Conservation (phyloP, 2,329 filamentous ascomycete species). For the Fonsecaea nubica region DNA sequence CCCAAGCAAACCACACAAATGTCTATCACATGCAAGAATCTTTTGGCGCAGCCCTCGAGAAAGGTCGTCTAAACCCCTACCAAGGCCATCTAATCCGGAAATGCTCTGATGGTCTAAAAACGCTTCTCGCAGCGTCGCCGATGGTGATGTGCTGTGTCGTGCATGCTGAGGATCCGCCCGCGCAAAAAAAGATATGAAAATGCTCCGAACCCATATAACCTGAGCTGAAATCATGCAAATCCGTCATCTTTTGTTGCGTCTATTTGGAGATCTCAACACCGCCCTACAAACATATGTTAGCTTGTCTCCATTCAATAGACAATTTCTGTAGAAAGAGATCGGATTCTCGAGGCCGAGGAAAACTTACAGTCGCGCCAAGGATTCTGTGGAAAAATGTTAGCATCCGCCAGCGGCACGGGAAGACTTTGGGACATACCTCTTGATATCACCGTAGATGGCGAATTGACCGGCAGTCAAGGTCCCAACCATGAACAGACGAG, state of each 20-base stretch:
- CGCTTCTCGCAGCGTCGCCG: conserved; percentile 13
- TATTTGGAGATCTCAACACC: conserved; percentile 34
- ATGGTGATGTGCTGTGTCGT: conserved; percentile 10
- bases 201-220: conserved; percentile 19
- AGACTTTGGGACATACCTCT: conserved; percentile 34
- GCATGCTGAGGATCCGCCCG: conserved; percentile 22
- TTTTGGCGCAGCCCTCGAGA: conserved; percentile 3
- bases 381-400: conserved; percentile 16
- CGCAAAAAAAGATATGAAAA: conserved; percentile 14
- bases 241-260: conserved; percentile 9
- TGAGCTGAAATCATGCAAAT: conserved; percentile 13
- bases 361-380: conserved; percentile 21
- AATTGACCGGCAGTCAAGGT: conserved; percentile 81
- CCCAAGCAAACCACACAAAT: conserved; percentile 20
- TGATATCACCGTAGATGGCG: conserved; percentile 78
- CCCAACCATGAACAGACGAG: conserved; percentile 77
- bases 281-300: neutral
- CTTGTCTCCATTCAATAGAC: neutral
- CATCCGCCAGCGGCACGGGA: neutral
- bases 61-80: conserved; percentile 14
- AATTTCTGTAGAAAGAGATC: neutral
- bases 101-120: conserved; percentile 16
- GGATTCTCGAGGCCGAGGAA: neutral
- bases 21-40: conserved; percentile 20
- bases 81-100: conserved; percentile 23